Base-by-base conservation (phyloP, 2,329 filamentous ascomycete genomes). In the Arthrobotrys sphaeroides region DNA sequence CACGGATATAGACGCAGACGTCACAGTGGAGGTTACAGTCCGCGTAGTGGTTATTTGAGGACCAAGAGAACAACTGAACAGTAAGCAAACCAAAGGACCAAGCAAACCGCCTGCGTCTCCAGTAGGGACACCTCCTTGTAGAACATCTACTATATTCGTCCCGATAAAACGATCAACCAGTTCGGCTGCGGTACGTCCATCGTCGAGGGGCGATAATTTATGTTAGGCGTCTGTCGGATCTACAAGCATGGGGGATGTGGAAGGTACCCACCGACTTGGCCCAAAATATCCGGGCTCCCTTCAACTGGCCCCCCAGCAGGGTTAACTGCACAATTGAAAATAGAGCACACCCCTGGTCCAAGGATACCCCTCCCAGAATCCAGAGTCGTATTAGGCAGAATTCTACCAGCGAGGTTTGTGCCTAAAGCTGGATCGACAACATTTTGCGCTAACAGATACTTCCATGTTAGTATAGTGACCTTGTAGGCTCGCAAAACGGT, bases 21-120 rank as follows among this genome's bases (percentile, higher is more conserved):
- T 57, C 7, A 7, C 22, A 13, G 53, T 61, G 12, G 51, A 10
- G 5, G 53, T 69, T n/a, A 26, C 16, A 1, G 65, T 69, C 5
- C 16, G 20, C 12, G 53, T 69, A 36, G 33, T 45, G 13, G 47
- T 53, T 18, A 33, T 5, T 43, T 69, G 53, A 13, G 31, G 65
- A 1, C 28, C 65, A 16, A 51, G 16, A 28, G 12, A 28, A 38
- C 65, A 68, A 28, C 59, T 31, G 26, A 68, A 68, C 18, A 68
- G 65, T 28, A 68, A 53, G 22, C 65, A 68, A 22, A 68, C 28
- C 22, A 68, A 28, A 10, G 65, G 65, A 2, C 65, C 51, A 22
- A 68, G 36, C 12, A 68, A 20, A n/a, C 51, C 65, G 12, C n/a
- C 51, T 13, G 24, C 65, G 31, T 68, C 53, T 5, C 26, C 65